These are phyloP conservation scores for Emmonsiellopsis sp. DNA, from an alignment of 2,329 filamentous ascomycete genomes.

Conservation along the genomic window DNA sequence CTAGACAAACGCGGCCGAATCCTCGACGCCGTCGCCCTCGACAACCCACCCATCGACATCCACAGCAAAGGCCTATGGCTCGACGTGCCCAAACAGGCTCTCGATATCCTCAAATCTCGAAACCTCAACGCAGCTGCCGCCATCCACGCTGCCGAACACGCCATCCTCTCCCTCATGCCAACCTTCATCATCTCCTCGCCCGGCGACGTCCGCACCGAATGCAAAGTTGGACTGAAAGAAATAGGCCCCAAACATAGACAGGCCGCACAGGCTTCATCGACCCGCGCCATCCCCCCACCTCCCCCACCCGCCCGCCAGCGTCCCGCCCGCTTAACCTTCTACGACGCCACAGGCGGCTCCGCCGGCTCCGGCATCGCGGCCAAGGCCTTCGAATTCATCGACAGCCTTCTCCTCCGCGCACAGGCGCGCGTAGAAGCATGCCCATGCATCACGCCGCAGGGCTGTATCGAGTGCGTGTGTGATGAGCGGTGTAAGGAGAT, in stretches of 20 bases:
- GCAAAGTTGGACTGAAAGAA: slow-evolving; percentile 81
- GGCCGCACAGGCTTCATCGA: slow-evolving; percentile 3
- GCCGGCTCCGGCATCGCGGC: slow-evolving; percentile 77
- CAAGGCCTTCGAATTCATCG: slow-evolving; percentile 89
- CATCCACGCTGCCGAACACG: slow-evolving; percentile 92
- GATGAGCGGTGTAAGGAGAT: slow-evolving; percentile 74
- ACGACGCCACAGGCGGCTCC: slow-evolving; percentile 84
- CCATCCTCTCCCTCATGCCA: slow-evolving; percentile 74
- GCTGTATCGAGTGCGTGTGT: slow-evolving; percentile 85
- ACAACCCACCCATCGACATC: slow-evolving; percentile 83
- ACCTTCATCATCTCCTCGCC: slow-evolving; percentile 85
- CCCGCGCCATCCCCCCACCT: slow-evolving; percentile 19
- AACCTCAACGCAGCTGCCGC: slow-evolving; percentile 74
- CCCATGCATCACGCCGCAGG: slow-evolving; percentile 54
- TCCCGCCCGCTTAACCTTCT: slow-evolving; percentile 83
- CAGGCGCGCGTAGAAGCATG: slow-evolving; percentile 68
- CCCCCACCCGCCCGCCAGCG: slow-evolving; percentile 54
- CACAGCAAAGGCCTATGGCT: slow-evolving; percentile 91
- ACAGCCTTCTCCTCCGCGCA: slow-evolving; percentile 66
- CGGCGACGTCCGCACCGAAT: slow-evolving; percentile 88
- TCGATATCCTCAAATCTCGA: slow-evolving; percentile 65
- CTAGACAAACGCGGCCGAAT: slow-evolving; percentile 78
- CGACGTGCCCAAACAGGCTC: slow-evolving; percentile 69
- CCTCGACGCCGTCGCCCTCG: slow-evolving; percentile 83
- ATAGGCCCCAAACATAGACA: slow-evolving; percentile 49